These are phyloP conservation scores for Adansonia grandidieri DNA, from an alignment of 441 rosid genomes.

Conservation along the genomic window DNA sequence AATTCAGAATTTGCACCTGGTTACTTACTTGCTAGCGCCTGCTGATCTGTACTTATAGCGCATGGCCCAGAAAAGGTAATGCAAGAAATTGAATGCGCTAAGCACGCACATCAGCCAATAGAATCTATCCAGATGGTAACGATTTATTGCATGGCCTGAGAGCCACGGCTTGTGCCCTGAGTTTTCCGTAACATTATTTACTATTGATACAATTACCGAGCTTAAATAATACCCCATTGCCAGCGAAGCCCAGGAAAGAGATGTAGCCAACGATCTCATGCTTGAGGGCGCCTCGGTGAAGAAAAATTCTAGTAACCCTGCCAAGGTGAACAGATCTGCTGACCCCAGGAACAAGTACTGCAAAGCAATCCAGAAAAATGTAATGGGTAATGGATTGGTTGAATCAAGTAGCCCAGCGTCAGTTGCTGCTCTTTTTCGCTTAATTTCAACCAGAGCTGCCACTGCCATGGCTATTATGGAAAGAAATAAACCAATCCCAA, in stretches of 20 bases:
- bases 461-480: slow-evolving; percentile 78
- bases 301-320: slow-evolving; percentile 86
- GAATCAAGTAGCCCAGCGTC: slow-evolving; percentile 50
- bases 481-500: slow-evolving; percentile 74
- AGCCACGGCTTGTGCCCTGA: slow-evolving; percentile 67
- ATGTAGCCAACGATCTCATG: slow-evolving; percentile 88
- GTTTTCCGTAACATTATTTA: slow-evolving; percentile 53
- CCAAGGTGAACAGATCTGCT: slow-evolving; percentile 90
- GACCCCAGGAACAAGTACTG: slow-evolving; percentile 89
- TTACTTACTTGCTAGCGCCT: slow-evolving; percentile 19
- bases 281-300: slow-evolving; percentile 84
- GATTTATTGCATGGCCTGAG: slow-evolving; percentile 54
- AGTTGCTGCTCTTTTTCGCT: slow-evolving; percentile 64
- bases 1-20: neutral
- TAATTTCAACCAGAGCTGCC: slow-evolving; percentile 83
- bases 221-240: slow-evolving; percentile 89
- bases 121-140: slow-evolving; percentile 67
- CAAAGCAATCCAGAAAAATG: slow-evolving; percentile 79
- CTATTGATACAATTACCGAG: slow-evolving; percentile 71
- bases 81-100: slow-evolving; percentile 68
- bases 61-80: slow-evolving; percentile 77
- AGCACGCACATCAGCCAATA: slow-evolving; percentile 85
- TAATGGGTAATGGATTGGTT: slow-evolving; percentile 52
- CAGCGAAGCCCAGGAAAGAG: slow-evolving; percentile 85
- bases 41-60: slow-evolving; percentile 66